Percentiles rank a stretch among this genome's conserved stretches.
These are phyloP conservation scores for Gaultheria prostrata DNA, from an alignment of 148 eudicot genomes.

Conservation along the genomic window DNA sequence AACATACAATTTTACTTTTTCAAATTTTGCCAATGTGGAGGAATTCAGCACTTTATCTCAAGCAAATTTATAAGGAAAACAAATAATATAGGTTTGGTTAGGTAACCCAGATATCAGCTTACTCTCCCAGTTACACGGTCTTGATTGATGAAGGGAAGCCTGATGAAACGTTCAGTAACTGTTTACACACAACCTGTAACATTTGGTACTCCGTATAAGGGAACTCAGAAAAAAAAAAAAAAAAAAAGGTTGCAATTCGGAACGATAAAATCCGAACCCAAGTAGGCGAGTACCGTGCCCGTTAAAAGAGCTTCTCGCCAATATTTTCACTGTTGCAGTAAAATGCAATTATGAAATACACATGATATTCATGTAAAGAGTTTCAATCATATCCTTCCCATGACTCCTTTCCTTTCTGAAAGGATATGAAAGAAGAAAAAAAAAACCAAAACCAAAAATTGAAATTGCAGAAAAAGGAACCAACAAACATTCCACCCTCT, in stretches of 20 bases:
- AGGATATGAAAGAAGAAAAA: neutral
- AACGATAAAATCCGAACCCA: neutral
- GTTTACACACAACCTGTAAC: neutral
- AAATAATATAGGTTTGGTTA: no score
- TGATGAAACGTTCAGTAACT: neutral
- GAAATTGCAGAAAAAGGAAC: neutral
- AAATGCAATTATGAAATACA: slow-evolving; percentile 1
- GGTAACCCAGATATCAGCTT: neutral
- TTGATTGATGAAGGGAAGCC: neutral
- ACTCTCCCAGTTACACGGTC: neutral
- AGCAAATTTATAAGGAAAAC: neutral
- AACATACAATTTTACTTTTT: no score
- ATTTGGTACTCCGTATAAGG: neutral
- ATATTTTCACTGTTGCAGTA: slow-evolving; percentile 15
- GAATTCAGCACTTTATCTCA: no score
- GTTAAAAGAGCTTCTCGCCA: neutral
- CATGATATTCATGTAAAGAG: slow-evolving; percentile 28
- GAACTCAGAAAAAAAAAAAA: neutral
- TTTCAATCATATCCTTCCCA: slow-evolving; percentile 50
- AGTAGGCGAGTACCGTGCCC: neutral
- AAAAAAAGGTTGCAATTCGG: neutral
- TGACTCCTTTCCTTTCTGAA: neutral
- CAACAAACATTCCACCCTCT: neutral
- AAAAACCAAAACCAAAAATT: neutral
- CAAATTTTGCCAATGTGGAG: neutral